These are phyloP conservation scores for Cyclocybe cylindracea DNA, from an alignment of 768 basidiomycete genomes.

Conservation along the genomic window DNA sequence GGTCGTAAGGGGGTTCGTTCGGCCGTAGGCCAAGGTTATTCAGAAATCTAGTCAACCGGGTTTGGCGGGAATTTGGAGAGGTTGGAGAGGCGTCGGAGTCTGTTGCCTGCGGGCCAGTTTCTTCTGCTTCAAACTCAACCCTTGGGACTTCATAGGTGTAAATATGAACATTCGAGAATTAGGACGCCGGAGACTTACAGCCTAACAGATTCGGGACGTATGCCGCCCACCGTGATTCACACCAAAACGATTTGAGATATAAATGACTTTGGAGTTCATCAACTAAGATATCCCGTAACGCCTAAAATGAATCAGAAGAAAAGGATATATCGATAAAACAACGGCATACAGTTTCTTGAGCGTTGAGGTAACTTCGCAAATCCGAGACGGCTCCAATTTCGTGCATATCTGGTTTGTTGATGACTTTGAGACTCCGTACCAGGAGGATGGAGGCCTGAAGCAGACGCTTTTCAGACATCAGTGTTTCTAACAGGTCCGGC, in stretches of 20 bases:
- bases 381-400: conserved; percentile 96
- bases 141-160: conserved; percentile 53
- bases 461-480: conserved; percentile 95
- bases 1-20: conserved; percentile 76
- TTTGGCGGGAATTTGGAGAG: conserved; percentile 40
- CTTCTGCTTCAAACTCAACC: conserved; percentile 60
- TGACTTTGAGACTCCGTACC: conserved; percentile 84
- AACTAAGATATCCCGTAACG: conserved; percentile 86
- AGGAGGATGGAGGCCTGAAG: conserved; percentile 87
- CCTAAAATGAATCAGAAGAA: conserved; percentile 42
- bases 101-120: conserved; percentile 30
- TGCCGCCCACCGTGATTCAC: conserved; percentile 87
- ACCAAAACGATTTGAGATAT: conserved; percentile 97
- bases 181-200: conserved; percentile 47
- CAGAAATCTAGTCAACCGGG: conserved; percentile 63
- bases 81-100: conserved; percentile 36
- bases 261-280: conserved; percentile 96
- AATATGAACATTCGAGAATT: background rate
- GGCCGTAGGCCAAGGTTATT: conserved; percentile 66
- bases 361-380: conserved; percentile 76
- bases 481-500: conserved; percentile 87
- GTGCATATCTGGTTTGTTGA: conserved; percentile 89
- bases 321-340: background rate
- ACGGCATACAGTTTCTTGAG: conserved; percentile 77
- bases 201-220: conserved; percentile 79